Evolutionary conservation across 2,329 filamentous ascomycete species (phyloP), one percentile per base, ranked within the genome.

Genomic region (Microcyclospora pomicola): DNA sequence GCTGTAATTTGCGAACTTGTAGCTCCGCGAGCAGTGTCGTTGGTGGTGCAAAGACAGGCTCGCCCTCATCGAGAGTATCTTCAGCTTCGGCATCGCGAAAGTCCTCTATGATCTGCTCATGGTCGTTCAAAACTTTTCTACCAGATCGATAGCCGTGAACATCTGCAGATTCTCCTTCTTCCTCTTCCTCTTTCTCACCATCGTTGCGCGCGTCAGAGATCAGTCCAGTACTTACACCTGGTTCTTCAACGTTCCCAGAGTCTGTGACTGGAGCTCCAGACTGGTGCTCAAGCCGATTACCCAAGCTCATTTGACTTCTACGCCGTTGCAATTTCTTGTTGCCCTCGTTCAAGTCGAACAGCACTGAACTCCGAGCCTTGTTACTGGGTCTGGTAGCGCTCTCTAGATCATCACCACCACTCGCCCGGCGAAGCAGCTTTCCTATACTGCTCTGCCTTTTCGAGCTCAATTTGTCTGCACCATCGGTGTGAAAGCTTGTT

Each of bases 21-120:
- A 98, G 67, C 57, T 98, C 91, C 0, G 91, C 91, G 15, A 98
- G 72, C 0, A 98, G 70, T 0, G 91, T 98, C 1, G 86, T 93
- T 1, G 91, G 91, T 3, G 78, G 72, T 1, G 82, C 84, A 37
- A 77, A 69, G 45, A 75, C 80, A 1, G 67, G 52, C 2, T 69
- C 66, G 2, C 65, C 64, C 9, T 52, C 50, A 16, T 57, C 53
- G 9, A 52, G 48, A 2, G 67, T 62, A 3, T 64, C 58, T 12
- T 62, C 66, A 15, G 67, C 61, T 16, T 68, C 66, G 3, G 65
- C 62, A 2, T 62, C 62, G 2, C 64, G 64, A 12, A 59, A 63
- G 6, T 67, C 64, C 16, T 67, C 62, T 1, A 65, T 62, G 13
- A 53, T 51, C 35, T 59, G 53, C 27, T 62, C 55, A 7, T 59